phyloP scores from a whole-genome alignment of 768 basidiomycete genomes.

The Hydnomerulius pinastri region DNA sequence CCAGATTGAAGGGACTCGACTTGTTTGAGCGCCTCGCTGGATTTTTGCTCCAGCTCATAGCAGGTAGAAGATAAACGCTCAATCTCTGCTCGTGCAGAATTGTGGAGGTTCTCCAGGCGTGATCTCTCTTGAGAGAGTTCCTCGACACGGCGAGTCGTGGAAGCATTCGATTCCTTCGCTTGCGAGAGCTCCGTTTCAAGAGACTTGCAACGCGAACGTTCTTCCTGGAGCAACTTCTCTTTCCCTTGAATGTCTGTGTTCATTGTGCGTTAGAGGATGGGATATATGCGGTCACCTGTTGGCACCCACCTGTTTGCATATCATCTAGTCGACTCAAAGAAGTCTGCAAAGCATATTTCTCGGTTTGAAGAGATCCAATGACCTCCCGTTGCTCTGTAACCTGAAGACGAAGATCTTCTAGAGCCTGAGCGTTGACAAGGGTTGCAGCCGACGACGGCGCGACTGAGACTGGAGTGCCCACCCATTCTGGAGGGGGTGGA shows the following conservation, averaged over 20 bases:
- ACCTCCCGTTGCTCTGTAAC: slow-evolving; percentile 20
- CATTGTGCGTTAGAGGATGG: not conserved
- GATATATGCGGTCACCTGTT: not conserved
- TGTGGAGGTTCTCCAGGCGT: slow-evolving; percentile 18
- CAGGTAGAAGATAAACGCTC: slow-evolving; percentile 12
- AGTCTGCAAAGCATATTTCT: slow-evolving; percentile 28
- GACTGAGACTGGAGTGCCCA: slow-evolving; percentile 3
- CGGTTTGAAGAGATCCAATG: slow-evolving; percentile 22
- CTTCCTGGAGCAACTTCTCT: slow-evolving; percentile 18
- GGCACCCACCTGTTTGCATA: slow-evolving; percentile 31
- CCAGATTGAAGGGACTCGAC: slow-evolving; percentile 22
- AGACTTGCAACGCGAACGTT: slow-evolving; percentile 16
- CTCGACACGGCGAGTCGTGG: slow-evolving; percentile 14
- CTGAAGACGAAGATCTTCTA: slow-evolving; percentile 15
- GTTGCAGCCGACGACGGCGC: slow-evolving; percentile 2
- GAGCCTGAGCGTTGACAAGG: not conserved
- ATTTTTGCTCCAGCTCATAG: slow-evolving; percentile 12
- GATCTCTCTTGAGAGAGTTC: slow-evolving; percentile 26
- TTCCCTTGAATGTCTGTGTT: slow-evolving; percentile 18
- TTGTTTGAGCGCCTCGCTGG: slow-evolving; percentile 5
- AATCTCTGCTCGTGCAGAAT: slow-evolving; percentile 16
- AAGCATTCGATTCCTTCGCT: slow-evolving; percentile 10
- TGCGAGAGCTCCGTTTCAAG: slow-evolving; percentile 25
- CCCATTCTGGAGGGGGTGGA: slow-evolving; percentile 15
- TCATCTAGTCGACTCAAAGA: slow-evolving; percentile 32